Base-by-base conservation (phyloP, 2,329 filamentous ascomycete genomes). In the Aspergillus tamarii region DNA sequence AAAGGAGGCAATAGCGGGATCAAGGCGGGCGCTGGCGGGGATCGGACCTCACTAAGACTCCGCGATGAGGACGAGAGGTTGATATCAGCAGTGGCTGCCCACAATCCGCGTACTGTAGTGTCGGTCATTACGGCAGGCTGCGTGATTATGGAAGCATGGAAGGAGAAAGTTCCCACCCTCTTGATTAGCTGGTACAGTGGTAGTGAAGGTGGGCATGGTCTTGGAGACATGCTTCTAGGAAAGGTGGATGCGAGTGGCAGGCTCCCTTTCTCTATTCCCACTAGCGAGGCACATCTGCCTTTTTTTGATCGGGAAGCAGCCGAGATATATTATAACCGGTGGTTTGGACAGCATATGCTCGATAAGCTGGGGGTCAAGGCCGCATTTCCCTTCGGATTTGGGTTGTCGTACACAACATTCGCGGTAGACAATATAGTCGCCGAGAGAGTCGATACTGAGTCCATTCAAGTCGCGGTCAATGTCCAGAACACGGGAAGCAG, bases 291-390 rank as follows among this genome's bases (percentile, higher is more conserved):
- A 0, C 67, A 74, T 46, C 64, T 74, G 4, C 69, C 70, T 8
- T 64, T 57, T 36, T 72, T 68, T 23, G 68, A 72, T 34, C 65
- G 62, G 14, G 58, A 71, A n/a, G 67, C 68, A 14, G 60, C 52
- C 4, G 60, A 62, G 21, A 69, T 72, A 26, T 36, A 48, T 16
- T 73, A 72, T 21, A 66, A 72, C 54, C 66, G 67, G 3, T 73
- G 70, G 69, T 70, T 64, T 58, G 71, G 72, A 14, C 71, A 73
- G 41, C 61, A 67, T 30, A 55, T 71, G 14, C 62, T 74, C 9
- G 71, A 73, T 57, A 68, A 66, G 52, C 59, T 69, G 14, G 60
- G 62, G 14, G 64, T 65, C 36, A 19, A 46, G 19, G 36, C 53
- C 39, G 52, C n/a, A 1, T 60, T 61, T 57, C 14, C 50, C 11